phyloP scores from a whole-genome alignment of 305 asterid genomes.

The Fraxinus greggii region DNA sequence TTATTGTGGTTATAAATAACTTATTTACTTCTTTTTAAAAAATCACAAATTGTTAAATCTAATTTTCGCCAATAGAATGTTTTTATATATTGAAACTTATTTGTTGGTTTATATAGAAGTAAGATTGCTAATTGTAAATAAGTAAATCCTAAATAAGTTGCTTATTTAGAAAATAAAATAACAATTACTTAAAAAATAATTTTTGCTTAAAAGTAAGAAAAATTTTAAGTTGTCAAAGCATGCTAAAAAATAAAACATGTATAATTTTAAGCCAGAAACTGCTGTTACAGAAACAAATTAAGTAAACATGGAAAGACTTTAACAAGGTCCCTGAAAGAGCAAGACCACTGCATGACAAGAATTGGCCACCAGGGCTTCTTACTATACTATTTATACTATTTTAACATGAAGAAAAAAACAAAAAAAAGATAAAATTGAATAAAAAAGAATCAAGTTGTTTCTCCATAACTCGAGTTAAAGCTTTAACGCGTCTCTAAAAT shows the following conservation, averaged over 20 bases:
- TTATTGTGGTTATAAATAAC: background rate
- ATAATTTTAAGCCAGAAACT: background rate
- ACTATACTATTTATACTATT: background rate
- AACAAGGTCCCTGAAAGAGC: background rate
- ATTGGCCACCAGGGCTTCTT: background rate
- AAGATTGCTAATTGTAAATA: background rate
- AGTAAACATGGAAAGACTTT: background rate
- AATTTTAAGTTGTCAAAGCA: background rate
- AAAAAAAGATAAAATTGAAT: background rate
- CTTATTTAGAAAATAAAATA: background rate
- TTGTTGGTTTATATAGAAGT: background rate
- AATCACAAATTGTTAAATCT: background rate
- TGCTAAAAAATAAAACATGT: background rate
- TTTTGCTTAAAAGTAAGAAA: background rate
- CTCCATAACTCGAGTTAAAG: background rate
- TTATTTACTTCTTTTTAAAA: no score
- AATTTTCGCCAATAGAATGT: background rate
- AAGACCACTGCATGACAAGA: background rate
- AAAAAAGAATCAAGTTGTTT: background rate
- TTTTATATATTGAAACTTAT: background rate
- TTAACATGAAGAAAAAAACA: background rate
- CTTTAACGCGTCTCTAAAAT: conserved; percentile 69
- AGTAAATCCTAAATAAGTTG: background rate
- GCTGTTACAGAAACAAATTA: background rate
- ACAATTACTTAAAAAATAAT: background rate